Conservation (phyloP, 2,329 filamentous ascomycete species). For the Ceratocystis alfenasii region DNA sequence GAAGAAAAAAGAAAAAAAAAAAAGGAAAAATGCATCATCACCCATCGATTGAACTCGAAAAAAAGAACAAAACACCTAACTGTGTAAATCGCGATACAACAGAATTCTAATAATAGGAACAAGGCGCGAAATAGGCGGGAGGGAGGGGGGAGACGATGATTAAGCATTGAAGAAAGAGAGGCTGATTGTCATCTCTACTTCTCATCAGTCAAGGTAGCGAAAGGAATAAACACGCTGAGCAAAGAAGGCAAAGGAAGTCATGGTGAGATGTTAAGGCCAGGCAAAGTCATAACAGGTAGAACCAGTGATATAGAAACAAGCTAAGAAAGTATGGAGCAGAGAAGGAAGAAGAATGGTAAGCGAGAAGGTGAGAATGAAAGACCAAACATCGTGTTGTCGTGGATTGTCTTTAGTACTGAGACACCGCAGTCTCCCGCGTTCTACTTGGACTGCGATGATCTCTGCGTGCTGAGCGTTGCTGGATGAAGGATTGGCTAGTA, state of each 20-base stretch:
- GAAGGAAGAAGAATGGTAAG: background rate
- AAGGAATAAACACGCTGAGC: background rate
- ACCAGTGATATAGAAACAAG: conserved; percentile 9
- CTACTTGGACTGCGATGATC: conserved; percentile 22
- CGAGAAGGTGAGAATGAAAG: background rate
- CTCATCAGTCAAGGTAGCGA: background rate
- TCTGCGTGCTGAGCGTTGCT: conserved; percentile 27
- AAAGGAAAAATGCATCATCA: background rate
- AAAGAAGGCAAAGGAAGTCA: background rate
- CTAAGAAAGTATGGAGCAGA: background rate
- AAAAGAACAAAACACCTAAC: background rate
- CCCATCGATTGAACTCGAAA: background rate
- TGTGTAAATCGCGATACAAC: background rate
- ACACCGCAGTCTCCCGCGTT: conserved; percentile 19
- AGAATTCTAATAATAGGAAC: conserved; percentile 9
- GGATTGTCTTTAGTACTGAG: conserved; percentile 7
- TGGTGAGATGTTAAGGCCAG: background rate
- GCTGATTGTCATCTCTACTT: background rate
- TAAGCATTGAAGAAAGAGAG: background rate
- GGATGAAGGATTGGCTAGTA: conserved; percentile 39
- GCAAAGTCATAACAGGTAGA: background rate
- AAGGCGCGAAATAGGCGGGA: background rate
- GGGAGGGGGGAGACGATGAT: background rate
- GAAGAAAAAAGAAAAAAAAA: background rate
- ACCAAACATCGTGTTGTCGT: background rate